Base-by-base conservation (phyloP, 805 yeast genomes). In the Candida germanica region DNA sequence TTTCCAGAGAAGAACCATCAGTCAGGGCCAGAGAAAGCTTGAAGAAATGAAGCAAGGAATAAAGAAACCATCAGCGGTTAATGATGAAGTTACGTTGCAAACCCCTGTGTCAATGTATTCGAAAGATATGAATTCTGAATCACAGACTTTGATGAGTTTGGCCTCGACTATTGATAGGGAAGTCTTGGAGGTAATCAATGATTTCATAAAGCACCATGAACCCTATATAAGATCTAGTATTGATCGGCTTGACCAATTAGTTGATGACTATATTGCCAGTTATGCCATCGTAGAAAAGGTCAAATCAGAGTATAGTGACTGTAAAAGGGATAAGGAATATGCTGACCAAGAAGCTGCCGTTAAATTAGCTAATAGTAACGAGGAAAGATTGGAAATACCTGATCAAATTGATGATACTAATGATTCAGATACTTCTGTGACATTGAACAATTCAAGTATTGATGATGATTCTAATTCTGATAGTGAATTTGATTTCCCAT, bases 151-250 rank as follows among this genome's bases (percentile, higher is more conserved):
- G 29, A 42, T 50, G 17, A 42, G 36, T 3, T 48, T 63, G 25
- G 64, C 71, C 3, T 46, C 60, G 1, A 49, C 49, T 3, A 61
- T 68, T 16, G 73, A 68, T 36, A 43, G 52, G 13, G 51, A 51
- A 16, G 59, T 66, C 2, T 47, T 67, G 38, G 61, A 57, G 22
- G 47, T 50, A 3, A 43, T 67, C n/a, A 59, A 67, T 11, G 46
- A 43, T 5, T 66, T 61, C 40, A 49, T 67, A 10, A 67, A 66
- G 38, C 35, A 36, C 6, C 50, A 65, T 31, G 72, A 68, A 38
- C 67, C 71, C 0, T 55, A 47, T 27, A 49, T 65, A 7, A 44
- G 53, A 7, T 29, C 39, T 4, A 42, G 48, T 1, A 33, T 64
- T 30, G 49, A 49, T 2, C 48, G 48, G 10, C 48, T 64, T 20